Base-by-base conservation (phyloP, 2,329 filamentous ascomycete species). In the Incumbomyces lentus region DNA sequence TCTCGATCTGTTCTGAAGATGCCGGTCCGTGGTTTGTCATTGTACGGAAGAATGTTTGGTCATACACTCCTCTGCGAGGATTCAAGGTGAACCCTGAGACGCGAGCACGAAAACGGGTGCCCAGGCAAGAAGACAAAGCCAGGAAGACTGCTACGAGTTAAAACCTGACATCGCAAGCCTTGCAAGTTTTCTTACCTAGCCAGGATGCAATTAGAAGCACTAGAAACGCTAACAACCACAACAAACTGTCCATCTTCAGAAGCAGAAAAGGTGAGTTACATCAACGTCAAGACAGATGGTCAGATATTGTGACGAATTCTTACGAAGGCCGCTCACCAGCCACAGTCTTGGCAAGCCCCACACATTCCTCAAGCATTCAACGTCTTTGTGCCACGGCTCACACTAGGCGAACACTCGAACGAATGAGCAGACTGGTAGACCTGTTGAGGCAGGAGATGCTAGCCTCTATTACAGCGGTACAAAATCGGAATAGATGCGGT, bases 1-100 rank as follows among this genome's bases (percentile, higher is more conserved):
- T 68, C 60, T 81, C 76, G 49, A 81, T 79, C 51, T 79, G 75
- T 57, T 80, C 76, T 58, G 75, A 79, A 49, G 75, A 72, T 7
- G 69, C 70, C 30, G 69, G 65, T 6, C 71, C 72, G 6, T 70
- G 69, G 34, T 71, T 71, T n/a, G 72, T 71, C 62, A 80, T 72
- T 12, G 70, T 71, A 36, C 73, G 68, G 35, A 75, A 71, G 53
- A 79, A 79, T 51, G 70, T 70, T 41, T 71, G 66, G 34, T 74
- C 76, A 53, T 76, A 80, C 2, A 70, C 68, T 40, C 65, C 64
- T 39, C 68, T 54, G 30, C 66, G 64, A 40, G 68, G 62, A 45
- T 68, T 67, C 35, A 67, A 57, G 16, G 64, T 67, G 44, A 65
- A 66, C 44, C 71, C 67, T 26, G 64, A 66, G 41, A 69, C 62